phyloP scores from a whole-genome alignment of 208 protist genomes.

The Wallacemonas sp. region DNA sequence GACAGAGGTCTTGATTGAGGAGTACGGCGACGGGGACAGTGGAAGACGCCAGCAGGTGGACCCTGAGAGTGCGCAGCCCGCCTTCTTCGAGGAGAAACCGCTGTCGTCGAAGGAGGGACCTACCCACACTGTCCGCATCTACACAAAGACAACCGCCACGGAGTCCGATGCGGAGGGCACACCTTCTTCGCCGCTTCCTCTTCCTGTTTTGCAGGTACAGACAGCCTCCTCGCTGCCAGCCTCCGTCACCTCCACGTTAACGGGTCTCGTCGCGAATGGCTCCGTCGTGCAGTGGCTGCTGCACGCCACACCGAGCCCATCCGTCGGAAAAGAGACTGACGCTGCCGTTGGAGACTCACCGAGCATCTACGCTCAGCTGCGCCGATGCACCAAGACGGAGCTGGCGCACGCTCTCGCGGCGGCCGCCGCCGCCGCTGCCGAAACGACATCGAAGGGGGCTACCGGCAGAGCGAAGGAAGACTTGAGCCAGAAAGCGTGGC shows the following conservation, averaged over 20 bases:
- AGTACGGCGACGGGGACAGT: slow-evolving; percentile 18
- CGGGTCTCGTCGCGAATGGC: neutral
- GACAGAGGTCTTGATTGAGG: slow-evolving; percentile 36
- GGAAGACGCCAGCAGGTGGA: slow-evolving; percentile 9
- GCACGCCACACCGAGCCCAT: neutral
- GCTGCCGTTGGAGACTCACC: neutral
- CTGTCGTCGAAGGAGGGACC: neutral
- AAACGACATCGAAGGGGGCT: too few relatives aligned
- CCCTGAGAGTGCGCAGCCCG: slow-evolving; percentile 5
- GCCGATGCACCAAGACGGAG: neutral
- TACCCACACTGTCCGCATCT: neutral
- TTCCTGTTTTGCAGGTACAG: neutral
- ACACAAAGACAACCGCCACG: neutral
- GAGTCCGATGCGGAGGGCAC: too few relatives aligned
- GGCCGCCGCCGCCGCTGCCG: neutral
- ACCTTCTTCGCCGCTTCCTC: neutral
- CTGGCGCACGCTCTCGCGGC: neutral
- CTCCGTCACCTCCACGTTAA: neutral
- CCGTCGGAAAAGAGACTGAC: neutral
- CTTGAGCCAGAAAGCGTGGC: too few relatives aligned
- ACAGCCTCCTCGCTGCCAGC: neutral
- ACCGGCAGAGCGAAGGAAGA: too few relatives aligned
- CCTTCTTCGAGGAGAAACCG: slow-evolving; percentile 5
- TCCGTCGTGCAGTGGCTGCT: slow-evolving; percentile 16
- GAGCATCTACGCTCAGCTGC: slow-evolving; percentile 4